Evolutionary conservation across 139 green algal genomes (phyloP).

Genomic region (Picochlorum sp.): DNA sequence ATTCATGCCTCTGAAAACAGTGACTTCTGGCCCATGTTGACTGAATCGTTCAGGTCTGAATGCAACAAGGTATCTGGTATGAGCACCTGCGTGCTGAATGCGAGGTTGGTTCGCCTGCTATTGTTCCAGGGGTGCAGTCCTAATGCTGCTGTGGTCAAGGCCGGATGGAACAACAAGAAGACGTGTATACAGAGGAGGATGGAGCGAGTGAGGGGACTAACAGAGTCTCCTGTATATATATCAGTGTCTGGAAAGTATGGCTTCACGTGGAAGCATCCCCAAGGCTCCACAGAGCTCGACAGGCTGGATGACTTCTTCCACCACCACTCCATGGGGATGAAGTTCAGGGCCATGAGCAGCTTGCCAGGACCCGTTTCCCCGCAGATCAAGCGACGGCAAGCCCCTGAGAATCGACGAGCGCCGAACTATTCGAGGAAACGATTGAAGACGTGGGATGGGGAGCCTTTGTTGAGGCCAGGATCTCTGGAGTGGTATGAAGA

Average conservation of each 20-base stretch:
- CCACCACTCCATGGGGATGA: no score
- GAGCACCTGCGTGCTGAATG: no score
- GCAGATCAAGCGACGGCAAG: no score
- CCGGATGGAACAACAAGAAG: conserved; percentile 2
- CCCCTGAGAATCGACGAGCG: no score
- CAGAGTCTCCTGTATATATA: background rate
- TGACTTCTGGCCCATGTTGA: no score
- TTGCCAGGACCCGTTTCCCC: no score
- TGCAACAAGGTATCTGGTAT: no score
- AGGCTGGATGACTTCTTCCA: no score
- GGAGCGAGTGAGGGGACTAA: background rate
- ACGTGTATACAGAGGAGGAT: background rate
- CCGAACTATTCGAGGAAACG: background rate
- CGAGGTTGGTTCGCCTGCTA: background rate
- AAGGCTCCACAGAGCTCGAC: no score
- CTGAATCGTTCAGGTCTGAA: no score
- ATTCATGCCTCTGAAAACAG: no score
- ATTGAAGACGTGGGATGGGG: background rate
- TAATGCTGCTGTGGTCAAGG: background rate
- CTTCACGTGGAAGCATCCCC: background rate
- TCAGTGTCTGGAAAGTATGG: background rate
- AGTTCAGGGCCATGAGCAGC: no score
- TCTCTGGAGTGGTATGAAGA: conserved; percentile 1
- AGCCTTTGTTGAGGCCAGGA: background rate
- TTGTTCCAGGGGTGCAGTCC: background rate